Evolutionary conservation across 352 stramenopile genomes (phyloP).

Genomic region (Aphanomyces euteiches): DNA sequence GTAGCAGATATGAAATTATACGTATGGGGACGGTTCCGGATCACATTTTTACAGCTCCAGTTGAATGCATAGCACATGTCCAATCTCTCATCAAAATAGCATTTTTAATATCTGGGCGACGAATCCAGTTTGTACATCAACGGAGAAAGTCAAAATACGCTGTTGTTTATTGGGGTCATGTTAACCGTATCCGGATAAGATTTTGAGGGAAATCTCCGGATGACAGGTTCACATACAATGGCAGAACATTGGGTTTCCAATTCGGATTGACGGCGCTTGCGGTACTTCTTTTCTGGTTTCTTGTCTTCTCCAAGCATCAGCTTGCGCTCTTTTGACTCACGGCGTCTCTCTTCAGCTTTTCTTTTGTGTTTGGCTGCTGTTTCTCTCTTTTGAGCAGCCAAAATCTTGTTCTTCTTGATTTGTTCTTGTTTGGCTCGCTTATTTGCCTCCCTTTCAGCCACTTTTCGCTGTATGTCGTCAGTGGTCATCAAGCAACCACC

Average conservation of each 20-base stretch:
- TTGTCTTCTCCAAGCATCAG: conserved; percentile 8
- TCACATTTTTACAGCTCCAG: not conserved
- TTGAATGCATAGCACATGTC: not conserved
- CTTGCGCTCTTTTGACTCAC: conserved; percentile 7
- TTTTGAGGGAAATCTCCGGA: too few relatives aligned
- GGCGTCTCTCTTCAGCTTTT: not conserved
- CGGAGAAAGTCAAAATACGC: too few relatives aligned
- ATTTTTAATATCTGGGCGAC: conserved; percentile 5
- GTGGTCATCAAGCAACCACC: not conserved
- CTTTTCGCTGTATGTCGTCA: not conserved
- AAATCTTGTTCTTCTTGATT: not conserved
- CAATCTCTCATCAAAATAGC: conserved; percentile 10
- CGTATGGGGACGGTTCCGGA: not conserved
- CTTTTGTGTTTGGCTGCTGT: conserved; percentile 2
- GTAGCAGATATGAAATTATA: not conserved
- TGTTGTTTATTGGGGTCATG: not conserved
- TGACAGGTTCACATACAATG: not conserved
- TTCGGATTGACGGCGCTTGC: too few relatives aligned
- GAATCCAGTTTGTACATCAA: not conserved
- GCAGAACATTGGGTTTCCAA: not conserved
- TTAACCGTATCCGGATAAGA: conserved; percentile 1
- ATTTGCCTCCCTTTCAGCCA: not conserved
- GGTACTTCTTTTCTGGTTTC: not conserved
- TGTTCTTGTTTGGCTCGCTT: not conserved
- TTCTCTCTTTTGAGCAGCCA: not conserved